These are phyloP conservation scores for Apiotrichum porosum DNA, from an alignment of 1,284 basidiomycete species.

Conservation along the genomic window DNA sequence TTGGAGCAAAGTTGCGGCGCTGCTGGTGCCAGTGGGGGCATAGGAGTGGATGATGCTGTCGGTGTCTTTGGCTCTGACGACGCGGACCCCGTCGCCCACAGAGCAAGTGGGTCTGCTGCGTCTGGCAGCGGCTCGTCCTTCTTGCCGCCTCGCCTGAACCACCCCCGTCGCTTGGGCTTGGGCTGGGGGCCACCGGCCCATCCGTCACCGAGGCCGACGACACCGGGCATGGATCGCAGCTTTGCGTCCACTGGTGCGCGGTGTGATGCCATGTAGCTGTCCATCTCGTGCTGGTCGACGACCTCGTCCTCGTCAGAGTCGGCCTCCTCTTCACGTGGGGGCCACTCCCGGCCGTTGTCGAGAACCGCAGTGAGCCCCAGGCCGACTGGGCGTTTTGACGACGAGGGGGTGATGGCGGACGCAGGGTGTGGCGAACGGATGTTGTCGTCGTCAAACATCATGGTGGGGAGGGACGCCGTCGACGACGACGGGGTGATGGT, in stretches of 20 bases:
- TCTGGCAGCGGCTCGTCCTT: neutral
- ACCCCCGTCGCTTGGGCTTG: constrained; percentile 6
- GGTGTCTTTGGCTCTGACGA: neutral
- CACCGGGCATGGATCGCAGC: constrained; percentile 32
- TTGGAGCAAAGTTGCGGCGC: neutral
- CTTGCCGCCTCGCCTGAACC: constrained; percentile 7
- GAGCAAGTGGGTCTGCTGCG: constrained; percentile 13
- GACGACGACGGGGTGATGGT: constrained; percentile 12
- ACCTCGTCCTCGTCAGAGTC: constrained; percentile 7
- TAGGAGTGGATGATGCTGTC: neutral
- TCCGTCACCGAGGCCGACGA: constrained; percentile 40
- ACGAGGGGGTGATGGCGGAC: neutral
- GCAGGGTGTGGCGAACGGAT: constrained; percentile 2
- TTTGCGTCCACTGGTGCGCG: constrained; percentile 21
- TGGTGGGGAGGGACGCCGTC: constrained; percentile 10
- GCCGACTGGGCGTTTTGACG: neutral
- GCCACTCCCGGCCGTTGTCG: neutral
- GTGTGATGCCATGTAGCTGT: constrained; percentile 13
- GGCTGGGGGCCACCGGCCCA: constrained; percentile 31
- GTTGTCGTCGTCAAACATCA: constrained; percentile 8
- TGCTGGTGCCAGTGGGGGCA: too few species aligned
- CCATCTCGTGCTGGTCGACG: constrained; percentile 16
- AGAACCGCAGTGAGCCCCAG: constrained; percentile 5
- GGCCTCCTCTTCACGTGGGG: neutral
- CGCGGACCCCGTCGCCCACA: constrained; percentile 10